Evolutionary conservation across 345 rosid genomes (phyloP), one percentile per base, ranked within the genome.

Genomic region (Aurinia saxatilis): DNA sequence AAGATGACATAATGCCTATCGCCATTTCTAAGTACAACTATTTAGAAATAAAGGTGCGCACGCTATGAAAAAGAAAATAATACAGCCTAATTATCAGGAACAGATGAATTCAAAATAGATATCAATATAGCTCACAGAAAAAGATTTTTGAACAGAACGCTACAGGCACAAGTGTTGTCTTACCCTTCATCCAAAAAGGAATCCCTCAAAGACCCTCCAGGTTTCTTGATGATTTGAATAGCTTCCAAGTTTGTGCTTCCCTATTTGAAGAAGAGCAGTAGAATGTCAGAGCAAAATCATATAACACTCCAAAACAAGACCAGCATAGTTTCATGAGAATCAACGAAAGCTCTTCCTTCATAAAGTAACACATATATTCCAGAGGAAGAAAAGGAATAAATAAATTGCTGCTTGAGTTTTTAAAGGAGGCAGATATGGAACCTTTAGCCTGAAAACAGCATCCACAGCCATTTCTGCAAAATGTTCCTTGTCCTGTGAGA

Each of bases 141-240:
- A 7, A 63, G 14, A 27, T n/a, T 42, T 4, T 12, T 2, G n/a
- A 46, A 17, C 37, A 55, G 62, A 6, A 6, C 9, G 17, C 14
- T 9, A 45, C 34, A 19, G 16, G 37, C n/a, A 44, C 5, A 65
- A 35, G 50, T 63, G 44, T 7, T 47, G 29, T 49, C 82, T 72
- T 73, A 90, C 99, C 99, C 99, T 82, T 93, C 99, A 85, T 93
- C 99, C 66, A 93, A 78, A 77, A 93, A 93, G 10, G 99, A 93
- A 80, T 93, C 99, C 63, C 33, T 85, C 16, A 90, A 80, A 23
- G 97, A 87, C 55, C 99, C 97, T 64, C 99, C 99, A 27, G 97
- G 96, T 76, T 93, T 93, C 84, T 90, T 93, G 73, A 93, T 90
- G 57, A 92, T 90, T 60, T 93, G 99, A 71, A 93, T 90, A 53